Percentiles rank a stretch among this genome's conserved stretches.
Evolutionary conservation across 805 yeast genomes (phyloP).

Genomic region (Lachancea sp.): DNA sequence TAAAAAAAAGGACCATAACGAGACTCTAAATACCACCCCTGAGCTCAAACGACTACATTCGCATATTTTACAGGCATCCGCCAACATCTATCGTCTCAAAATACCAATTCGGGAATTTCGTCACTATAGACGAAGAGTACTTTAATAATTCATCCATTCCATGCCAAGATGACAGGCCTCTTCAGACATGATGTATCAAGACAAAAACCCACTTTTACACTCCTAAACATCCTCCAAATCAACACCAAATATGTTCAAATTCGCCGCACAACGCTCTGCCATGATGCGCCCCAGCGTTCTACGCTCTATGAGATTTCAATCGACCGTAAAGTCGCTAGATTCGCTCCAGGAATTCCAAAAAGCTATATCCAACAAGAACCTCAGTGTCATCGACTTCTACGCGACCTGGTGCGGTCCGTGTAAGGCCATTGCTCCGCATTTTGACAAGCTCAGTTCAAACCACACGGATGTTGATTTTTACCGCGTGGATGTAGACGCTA

Average conservation of each 20-base stretch:
- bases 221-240: background rate
- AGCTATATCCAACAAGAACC: slow-evolving; percentile 32
- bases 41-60: too few species aligned
- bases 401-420: slow-evolving; percentile 82
- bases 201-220: too few species aligned
- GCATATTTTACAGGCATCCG: too few species aligned
- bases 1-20: too few species aligned
- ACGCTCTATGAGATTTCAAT: slow-evolving; percentile 5
- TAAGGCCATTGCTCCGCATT: slow-evolving; percentile 57
- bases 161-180: too few species aligned
- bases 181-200: too few species aligned
- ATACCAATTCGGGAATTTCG: too few species aligned
- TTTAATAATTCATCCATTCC: too few species aligned
- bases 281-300: background rate
- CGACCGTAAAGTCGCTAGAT: slow-evolving; percentile 32
- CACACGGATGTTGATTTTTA: slow-evolving; percentile 48
- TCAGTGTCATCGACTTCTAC: slow-evolving; percentile 56
- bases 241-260: background rate
- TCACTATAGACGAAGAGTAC: too few species aligned
- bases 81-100: too few species aligned
- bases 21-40: too few species aligned
- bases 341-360: slow-evolving; percentile 34
- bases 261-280: background rate
- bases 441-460: slow-evolving; percentile 37
- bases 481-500: slow-evolving; percentile 66